These are phyloP conservation scores for Penicillium odoratum DNA, from an alignment of 495 filamentous ascomycete genomes.

Conservation along the genomic window DNA sequence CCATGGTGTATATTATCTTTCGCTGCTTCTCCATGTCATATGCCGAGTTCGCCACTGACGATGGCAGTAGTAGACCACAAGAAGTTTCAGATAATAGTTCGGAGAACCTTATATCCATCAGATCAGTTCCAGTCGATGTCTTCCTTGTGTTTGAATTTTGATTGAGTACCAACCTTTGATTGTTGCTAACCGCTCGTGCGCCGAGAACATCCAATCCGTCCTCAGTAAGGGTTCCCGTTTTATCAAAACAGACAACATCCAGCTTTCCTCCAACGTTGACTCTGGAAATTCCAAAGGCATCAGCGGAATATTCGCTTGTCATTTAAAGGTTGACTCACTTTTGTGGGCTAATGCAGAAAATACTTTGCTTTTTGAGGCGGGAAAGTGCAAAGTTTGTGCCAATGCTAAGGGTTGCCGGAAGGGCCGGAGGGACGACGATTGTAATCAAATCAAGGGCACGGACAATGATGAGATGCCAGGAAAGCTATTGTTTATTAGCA, in stretches of 20 bases:
- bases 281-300: constrained; percentile 30
- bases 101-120: constrained; percentile 51
- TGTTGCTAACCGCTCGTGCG: constrained; percentile 69
- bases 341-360: constrained; percentile 98
- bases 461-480: constrained; percentile 87
- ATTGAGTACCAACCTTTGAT: constrained; percentile 41
- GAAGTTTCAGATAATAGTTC: constrained; percentile 57
- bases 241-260: constrained; percentile 97
- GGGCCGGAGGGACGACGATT: constrained; percentile 93
- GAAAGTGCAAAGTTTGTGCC: constrained; percentile 93
- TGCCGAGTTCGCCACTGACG: constrained; percentile 48
- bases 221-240: constrained; percentile 96
- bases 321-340: constrained; percentile 30
- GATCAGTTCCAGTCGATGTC: constrained; percentile 14
- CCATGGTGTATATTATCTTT: constrained; percentile 87
- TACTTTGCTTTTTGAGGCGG: constrained; percentile 79
- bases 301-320: not conserved
- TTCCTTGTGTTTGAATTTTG: not conserved
- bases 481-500: constrained; percentile 50
- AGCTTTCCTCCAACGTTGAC: constrained; percentile 96
- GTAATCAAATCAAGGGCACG: constrained; percentile 95
- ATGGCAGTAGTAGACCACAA: constrained; percentile 49
- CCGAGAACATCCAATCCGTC: constrained; percentile 96
- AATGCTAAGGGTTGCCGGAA: constrained; percentile 96
- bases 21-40: constrained; percentile 64